A percentile compares a stretch with the other conserved stretches of the same genome.
Conservation (phyloP, 2,329 filamentous ascomycete species). For the Diaporthe australafricana region DNA sequence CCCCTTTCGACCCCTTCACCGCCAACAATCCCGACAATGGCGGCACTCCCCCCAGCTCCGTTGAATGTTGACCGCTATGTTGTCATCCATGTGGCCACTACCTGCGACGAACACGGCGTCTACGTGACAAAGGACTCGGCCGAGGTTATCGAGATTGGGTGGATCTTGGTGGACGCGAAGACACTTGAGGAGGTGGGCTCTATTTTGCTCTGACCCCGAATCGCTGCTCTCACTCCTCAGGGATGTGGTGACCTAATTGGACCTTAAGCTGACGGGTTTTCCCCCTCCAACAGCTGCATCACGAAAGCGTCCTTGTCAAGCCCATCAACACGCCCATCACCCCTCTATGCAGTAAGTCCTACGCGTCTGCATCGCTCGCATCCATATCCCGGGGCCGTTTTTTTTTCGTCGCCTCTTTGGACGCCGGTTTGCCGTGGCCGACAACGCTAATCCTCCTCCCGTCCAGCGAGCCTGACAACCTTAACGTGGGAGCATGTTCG, state of each 20-base stretch:
- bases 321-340: conserved; percentile 99
- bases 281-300: conserved; percentile 76
- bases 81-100: conserved; percentile 98
- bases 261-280: conserved; percentile 17
- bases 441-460: conserved; percentile 16
- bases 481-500: conserved; percentile 99
- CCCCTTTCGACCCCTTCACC: conserved; percentile 15
- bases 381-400: conserved; percentile 29
- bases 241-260: conserved; percentile 35
- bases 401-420: conserved; percentile 20
- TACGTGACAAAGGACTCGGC: conserved; percentile 99
- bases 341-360: conserved; percentile 93
- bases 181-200: conserved; percentile 87
- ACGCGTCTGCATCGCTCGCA: conserved; percentile 36
- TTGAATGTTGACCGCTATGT: conserved; percentile 94
- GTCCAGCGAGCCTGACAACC: conserved; percentile 91
- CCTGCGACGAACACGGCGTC: conserved; percentile 98
- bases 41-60: conserved; percentile 63
- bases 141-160: conserved; percentile 98
- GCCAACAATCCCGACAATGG: conserved; percentile 54
- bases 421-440: conserved; percentile 13
- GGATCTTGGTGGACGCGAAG: conserved; percentile 95
- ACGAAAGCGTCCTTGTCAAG: conserved; percentile 96
- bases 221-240: conserved; percentile 9
- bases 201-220: conserved; percentile 25